Evolutionary conservation across 805 yeast genomes (phyloP).

Genomic region (Kodamaea lidongshanica): DNA sequence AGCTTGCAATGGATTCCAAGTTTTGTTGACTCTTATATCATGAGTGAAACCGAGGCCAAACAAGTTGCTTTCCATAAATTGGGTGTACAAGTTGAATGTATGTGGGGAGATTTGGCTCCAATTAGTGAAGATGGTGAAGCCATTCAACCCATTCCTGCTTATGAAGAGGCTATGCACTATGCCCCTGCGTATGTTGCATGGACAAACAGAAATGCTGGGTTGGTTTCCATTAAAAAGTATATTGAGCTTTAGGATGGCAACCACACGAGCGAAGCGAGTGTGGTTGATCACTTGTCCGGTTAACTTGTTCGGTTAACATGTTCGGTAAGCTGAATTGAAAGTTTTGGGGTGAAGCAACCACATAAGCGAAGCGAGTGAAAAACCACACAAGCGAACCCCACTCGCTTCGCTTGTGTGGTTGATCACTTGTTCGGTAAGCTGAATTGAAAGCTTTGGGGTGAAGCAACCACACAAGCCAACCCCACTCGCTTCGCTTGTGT

Average conservation of each 20-base stretch:
- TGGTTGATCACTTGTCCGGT: too few relatives aligned
- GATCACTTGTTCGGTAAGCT: too few relatives aligned
- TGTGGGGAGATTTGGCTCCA: constrained; percentile 68
- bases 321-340: too few relatives aligned
- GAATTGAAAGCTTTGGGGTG: too few relatives aligned
- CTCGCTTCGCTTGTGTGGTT: too few relatives aligned
- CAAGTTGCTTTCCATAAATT: constrained; percentile 29
- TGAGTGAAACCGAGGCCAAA: constrained; percentile 20
- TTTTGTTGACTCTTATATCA: constrained; percentile 34
- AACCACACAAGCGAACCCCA: too few relatives aligned
- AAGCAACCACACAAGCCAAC: too few relatives aligned
- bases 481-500: too few relatives aligned
- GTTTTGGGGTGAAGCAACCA: too few relatives aligned
- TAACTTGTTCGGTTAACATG: too few relatives aligned
- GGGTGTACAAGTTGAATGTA: constrained; percentile 59
- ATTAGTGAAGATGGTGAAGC: constrained; percentile 27
- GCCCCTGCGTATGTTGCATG: constrained; percentile 60
- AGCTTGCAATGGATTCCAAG: constrained; percentile 76
- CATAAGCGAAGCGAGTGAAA: too few relatives aligned
- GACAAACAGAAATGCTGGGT: constrained; percentile 62
- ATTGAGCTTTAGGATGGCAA: constrained; percentile 39
- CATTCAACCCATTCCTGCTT: constrained; percentile 54
- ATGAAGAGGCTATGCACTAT: constrained; percentile 60
- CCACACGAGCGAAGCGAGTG: too few relatives aligned
- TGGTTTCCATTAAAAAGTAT: constrained; percentile 53